Base-by-base conservation (phyloP, 2,329 filamentous ascomycete genomes). In the Fusarium floridanum region DNA sequence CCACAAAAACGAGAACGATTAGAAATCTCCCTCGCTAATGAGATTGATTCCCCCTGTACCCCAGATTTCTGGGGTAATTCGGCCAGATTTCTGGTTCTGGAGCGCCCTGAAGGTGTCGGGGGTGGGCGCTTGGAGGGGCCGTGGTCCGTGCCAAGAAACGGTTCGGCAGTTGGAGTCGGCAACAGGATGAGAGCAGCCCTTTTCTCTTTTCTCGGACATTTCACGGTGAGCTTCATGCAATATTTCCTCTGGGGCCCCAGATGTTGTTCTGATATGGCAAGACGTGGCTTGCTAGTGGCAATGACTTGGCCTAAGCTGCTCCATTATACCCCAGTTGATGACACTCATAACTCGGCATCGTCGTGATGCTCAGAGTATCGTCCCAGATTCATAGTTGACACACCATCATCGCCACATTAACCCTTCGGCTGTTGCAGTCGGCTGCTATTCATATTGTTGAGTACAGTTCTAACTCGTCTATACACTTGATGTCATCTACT, bases 141-240 rank as follows among this genome's bases (percentile, higher is more conserved):
- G 24, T 75, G 73, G 73, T 61, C 70, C 66, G 75, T 77, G 75
- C 76, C 75, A 75, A 72, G 73, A 53, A 39, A 64, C 34, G 27
- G 27, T 29, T 78, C 76, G 76, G 76, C 76, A 78, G 64, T 78
- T 78, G 67, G 55, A 72, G 75, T 78, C 76, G 76, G 76, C 76
- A 78, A 78, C 71, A 22, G 12, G 27, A 56, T 27, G 24, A 12
- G 11, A 10, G 9, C 29, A 11, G 9, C 20, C 6, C 16, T 74
- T 55, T 41, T 37, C 43, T 39, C 34, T 32, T 45, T 20, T 60
- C 29, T 61, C 29, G 59, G 59, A 61, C 39, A 61, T 61, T 61
- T 61, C 59, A 48, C 59, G n/a, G 59, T 32, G 37, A 45, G 27
- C 37, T 43, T 24, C 57, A 29, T 61, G 24, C 37, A 39, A 36